Conservation (phyloP, 306 rosid species). For the Senna tora region DNA sequence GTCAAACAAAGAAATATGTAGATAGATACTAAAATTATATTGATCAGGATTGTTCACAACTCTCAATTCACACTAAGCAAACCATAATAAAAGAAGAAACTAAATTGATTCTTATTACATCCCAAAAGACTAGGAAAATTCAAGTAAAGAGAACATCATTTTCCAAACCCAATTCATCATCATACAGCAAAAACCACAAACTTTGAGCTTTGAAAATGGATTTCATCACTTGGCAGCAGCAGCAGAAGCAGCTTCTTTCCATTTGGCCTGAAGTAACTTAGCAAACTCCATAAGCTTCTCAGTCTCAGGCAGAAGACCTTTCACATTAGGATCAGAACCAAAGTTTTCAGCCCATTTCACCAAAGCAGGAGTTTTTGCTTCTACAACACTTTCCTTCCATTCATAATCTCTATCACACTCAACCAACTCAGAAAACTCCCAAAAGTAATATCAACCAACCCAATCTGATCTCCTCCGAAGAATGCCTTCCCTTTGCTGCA, state of each 20-base stretch:
- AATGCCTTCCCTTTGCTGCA: constrained; percentile 61
- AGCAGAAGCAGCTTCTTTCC: constrained; percentile 44
- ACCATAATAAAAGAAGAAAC: too few species aligned
- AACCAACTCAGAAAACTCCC: constrained; percentile 62
- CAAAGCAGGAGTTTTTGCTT: constrained; percentile 50
- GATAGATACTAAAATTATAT: too few species aligned
- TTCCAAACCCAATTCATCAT: not conserved
- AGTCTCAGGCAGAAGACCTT: constrained; percentile 55
- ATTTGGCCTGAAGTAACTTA: constrained; percentile 40
- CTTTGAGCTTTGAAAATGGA: not conserved
- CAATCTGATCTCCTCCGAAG: constrained; percentile 63
- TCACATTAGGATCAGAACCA: constrained; percentile 50
- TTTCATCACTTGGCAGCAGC: constrained; percentile 25
- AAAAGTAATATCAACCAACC: constrained; percentile 62
- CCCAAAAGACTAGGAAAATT: too few species aligned
- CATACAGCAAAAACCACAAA: not conserved
- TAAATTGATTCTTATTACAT: too few species aligned
- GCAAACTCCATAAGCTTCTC: constrained; percentile 52
- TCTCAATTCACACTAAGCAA: too few species aligned
- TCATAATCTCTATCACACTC: constrained; percentile 40
- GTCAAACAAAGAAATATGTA: too few species aligned
- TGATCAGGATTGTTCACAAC: too few species aligned
- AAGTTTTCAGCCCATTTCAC: constrained; percentile 61
- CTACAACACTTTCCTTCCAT: constrained; percentile 49
- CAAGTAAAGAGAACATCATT: not conserved